These are phyloP conservation scores for Claviceps monticola DNA, from an alignment of 2,329 filamentous ascomycete species.

Conservation along the genomic window DNA sequence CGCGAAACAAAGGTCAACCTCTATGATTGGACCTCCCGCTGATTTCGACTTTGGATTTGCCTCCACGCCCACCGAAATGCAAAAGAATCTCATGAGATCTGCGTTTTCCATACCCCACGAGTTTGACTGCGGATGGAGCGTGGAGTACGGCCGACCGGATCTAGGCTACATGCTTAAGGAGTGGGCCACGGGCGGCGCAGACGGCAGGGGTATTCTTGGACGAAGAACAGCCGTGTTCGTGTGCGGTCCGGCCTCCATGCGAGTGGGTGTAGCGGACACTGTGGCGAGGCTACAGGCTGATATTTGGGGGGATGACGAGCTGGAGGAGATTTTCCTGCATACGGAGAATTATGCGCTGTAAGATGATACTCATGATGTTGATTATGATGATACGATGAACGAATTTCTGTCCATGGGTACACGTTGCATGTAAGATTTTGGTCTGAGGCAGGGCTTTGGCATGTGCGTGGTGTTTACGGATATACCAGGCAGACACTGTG, in stretches of 20 bases:
- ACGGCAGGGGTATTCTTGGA: conserved; percentile 58
- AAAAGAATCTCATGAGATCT: conserved; percentile 81
- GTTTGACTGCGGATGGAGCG: conserved; percentile 70
- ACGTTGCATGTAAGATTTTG: neutral
- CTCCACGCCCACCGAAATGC: conserved; percentile 71
- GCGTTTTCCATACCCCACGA: conserved; percentile 61
- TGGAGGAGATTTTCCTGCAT: conserved; percentile 87
- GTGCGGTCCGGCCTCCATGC: conserved; percentile 77
- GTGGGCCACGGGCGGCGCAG: conserved; percentile 57
- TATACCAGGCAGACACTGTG: neutral
- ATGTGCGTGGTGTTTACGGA: neutral
- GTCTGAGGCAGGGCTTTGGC: neutral
- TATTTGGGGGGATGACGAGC: conserved; percentile 64
- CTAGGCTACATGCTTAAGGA: conserved; percentile 76
- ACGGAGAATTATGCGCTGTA: conserved; percentile 88
- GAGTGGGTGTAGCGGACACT: conserved; percentile 73
- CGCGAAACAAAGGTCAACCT: conserved; percentile 30
- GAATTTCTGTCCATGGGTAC: neutral
- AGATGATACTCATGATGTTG: neutral
- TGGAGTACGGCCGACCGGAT: conserved; percentile 84
- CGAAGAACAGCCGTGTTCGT: conserved; percentile 80
- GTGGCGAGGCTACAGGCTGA: conserved; percentile 70
- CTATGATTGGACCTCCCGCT: conserved; percentile 43
- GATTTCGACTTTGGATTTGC: conserved; percentile 74
- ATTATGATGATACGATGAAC: neutral